Base-by-base conservation (phyloP, 768 basidiomycete species). In the Auricularia sp. region DNA sequence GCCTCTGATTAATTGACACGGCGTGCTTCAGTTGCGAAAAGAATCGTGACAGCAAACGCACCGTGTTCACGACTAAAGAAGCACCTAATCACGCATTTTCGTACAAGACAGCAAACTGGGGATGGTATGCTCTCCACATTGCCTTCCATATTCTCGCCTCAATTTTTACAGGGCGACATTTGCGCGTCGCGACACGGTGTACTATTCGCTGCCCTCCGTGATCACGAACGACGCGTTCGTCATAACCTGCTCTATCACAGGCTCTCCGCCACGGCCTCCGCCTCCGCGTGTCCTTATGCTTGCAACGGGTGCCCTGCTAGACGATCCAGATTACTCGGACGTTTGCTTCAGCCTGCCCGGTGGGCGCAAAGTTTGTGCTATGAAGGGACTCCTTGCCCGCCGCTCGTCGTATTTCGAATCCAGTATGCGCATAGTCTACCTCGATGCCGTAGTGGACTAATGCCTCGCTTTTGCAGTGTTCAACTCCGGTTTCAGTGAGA, bases 31-130 rank as follows among this genome's bases (percentile, higher is more conserved):
- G 75, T 33, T 35, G 56, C 12, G 56, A 59, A 18, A 29, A 14
- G 23, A 51, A 51, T 63, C 29, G 75, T n/a, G 72, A 83, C 75
- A 87, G 83, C 70, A 78, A 76, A 0, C 39, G 39, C 7, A 72
- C 81, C 1, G 64, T 81, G 1, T 87, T 83, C 69, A 85, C 84
- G 64, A 73, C 78, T 47, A 93, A 92, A 71, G 91, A 93, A 72
- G 91, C 91, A 0, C 80, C 86, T 36, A 88, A 93, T 66, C 91
- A 92, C 71, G 83, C 87, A 0, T 93, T 93, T 67, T 88, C 88
- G 11, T 84, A 81, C 72, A 87, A 89, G 87, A 87, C 90, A 12
- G 87, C 88, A 35, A 93, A 92, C 70, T 92, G 90, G 91, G 90
- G 90, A 73, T 93, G 91, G 90, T 88, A 81, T 54, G 60, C 61